Conservation (phyloP, 495 filamentous ascomycete species). For the Aspergillus saccharolyticus region DNA sequence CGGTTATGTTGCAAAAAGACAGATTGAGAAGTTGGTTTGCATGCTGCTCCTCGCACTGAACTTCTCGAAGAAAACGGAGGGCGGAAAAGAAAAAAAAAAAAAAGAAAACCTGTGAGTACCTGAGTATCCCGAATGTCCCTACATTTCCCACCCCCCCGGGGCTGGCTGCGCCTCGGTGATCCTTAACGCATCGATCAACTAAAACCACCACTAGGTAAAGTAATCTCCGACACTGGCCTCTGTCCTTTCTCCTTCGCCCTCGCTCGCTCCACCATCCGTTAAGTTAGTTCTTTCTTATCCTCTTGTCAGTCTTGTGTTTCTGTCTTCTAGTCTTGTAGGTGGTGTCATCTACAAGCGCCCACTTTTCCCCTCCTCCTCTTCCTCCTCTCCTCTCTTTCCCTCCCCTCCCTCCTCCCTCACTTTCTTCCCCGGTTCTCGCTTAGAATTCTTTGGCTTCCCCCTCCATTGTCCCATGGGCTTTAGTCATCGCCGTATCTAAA, state of each 20-base stretch:
- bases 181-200: conserved; percentile 22
- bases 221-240: conserved; percentile 18
- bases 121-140: neutral
- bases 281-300: conserved; percentile 11
- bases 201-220: conserved; percentile 8
- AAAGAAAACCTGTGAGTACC: neutral
- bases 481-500: conserved; percentile 28
- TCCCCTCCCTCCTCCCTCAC: neutral
- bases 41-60: neutral
- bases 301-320: neutral
- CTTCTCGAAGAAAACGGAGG: neutral
- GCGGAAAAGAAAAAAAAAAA: too few relatives aligned
- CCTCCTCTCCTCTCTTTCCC: conserved; percentile 6
- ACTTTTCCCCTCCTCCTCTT: conserved; percentile 4
- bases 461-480: conserved; percentile 6
- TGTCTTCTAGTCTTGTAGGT: conserved; percentile 7
- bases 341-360: conserved; percentile 11
- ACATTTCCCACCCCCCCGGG: conserved; percentile 18
- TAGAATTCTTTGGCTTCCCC: neutral
- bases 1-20: neutral
- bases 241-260: conserved; percentile 1
- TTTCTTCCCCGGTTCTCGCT: neutral
- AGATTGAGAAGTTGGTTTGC: neutral
- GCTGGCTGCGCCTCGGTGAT: conserved; percentile 30
- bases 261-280: conserved; percentile 8